phyloP scores from a whole-genome alignment of 2,329 filamentous ascomycete species.

The Beauveria pseudobassiana region DNA sequence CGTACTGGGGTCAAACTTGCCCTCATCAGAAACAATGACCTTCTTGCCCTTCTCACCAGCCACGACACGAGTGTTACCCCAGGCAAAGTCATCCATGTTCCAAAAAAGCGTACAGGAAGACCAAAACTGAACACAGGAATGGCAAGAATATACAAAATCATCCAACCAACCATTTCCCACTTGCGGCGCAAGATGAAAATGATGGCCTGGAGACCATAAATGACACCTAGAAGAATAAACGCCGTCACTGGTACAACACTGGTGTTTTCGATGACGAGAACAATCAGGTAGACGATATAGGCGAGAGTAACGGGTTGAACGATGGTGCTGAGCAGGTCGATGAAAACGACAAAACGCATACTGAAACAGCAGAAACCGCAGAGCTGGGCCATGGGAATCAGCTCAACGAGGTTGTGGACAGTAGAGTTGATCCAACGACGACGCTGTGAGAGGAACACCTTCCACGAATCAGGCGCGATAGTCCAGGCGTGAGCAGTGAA shows the following conservation, averaged over 20 bases:
- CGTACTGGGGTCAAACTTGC: slow-evolving; percentile 87
- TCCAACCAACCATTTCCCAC: slow-evolving; percentile 99
- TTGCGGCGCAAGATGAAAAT: slow-evolving; percentile 95
- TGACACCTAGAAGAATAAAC: slow-evolving; percentile 86
- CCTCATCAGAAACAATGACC: slow-evolving; percentile 89
- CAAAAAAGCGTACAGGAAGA: slow-evolving; percentile 95
- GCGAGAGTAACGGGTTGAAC: slow-evolving; percentile 86
- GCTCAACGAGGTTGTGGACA: slow-evolving; percentile 92
- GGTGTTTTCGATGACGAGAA: slow-evolving; percentile 55
- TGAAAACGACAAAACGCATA: slow-evolving; percentile 96
- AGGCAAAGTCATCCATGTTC: slow-evolving; percentile 99
- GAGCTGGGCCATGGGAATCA: slow-evolving; percentile 86
- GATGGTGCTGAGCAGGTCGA: slow-evolving; percentile 86
- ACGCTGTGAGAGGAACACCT: slow-evolving; percentile 93
- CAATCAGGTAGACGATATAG: slow-evolving; percentile 86
- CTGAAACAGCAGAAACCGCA: slow-evolving; percentile 99
- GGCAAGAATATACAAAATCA: slow-evolving; percentile 89
- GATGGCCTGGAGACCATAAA: slow-evolving; percentile 93
- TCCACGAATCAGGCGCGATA: slow-evolving; percentile 89
- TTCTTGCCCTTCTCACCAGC: slow-evolving; percentile 90
- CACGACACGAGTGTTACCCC: slow-evolving; percentile 97
- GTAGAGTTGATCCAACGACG: slow-evolving; percentile 99
- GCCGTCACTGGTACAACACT: slow-evolving; percentile 71
- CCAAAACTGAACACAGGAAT: slow-evolving; percentile 88
- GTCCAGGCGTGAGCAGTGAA: slow-evolving; percentile 92